These are phyloP conservation scores for Raphanus sativus DNA, from an alignment of 345 rosid species.

Conservation along the genomic window DNA sequence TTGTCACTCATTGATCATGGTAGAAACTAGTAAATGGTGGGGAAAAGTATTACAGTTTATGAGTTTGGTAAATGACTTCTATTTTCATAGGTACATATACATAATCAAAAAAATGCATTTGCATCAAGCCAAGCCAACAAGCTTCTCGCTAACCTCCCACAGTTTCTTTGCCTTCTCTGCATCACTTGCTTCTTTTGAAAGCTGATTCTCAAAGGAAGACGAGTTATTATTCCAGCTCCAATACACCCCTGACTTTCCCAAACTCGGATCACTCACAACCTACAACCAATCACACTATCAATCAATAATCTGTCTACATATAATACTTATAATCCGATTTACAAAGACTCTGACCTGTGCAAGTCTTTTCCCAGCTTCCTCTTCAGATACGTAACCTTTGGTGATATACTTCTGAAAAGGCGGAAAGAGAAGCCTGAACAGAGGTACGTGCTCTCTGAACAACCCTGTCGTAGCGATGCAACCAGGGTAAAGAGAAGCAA, in stretches of 20 bases:
- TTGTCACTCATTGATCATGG: no score
- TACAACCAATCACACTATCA: slow-evolving; percentile 12
- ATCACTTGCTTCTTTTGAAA: slow-evolving; percentile 88
- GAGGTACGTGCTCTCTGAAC: slow-evolving; percentile 93
- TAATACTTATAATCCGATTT: not conserved
- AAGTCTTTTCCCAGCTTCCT: slow-evolving; percentile 88
- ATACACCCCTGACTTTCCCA: slow-evolving; percentile 84
- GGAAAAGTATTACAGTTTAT: no score
- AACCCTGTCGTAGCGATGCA: slow-evolving; percentile 97
- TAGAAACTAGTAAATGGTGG: no score
- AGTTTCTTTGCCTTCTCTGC: slow-evolving; percentile 64
- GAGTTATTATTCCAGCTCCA: slow-evolving; percentile 98
- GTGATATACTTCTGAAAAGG: slow-evolving; percentile 98
- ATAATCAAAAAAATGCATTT: not conserved
- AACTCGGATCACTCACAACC: slow-evolving; percentile 89
- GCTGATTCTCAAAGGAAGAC: slow-evolving; percentile 83
- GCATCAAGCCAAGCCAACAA: slow-evolving; percentile 40
- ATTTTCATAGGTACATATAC: no score
- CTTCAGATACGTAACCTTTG: slow-evolving; percentile 91
- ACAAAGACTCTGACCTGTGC: slow-evolving; percentile 66
- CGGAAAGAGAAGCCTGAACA: slow-evolving; percentile 89
- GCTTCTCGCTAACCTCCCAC: slow-evolving; percentile 48
- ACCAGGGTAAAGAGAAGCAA: slow-evolving; percentile 94
- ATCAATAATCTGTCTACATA: no score
- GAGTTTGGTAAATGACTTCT: no score